These are phyloP conservation scores for Wallemia ichthyophaga DNA, from an alignment of 1,284 basidiomycete genomes.

Conservation along the genomic window DNA sequence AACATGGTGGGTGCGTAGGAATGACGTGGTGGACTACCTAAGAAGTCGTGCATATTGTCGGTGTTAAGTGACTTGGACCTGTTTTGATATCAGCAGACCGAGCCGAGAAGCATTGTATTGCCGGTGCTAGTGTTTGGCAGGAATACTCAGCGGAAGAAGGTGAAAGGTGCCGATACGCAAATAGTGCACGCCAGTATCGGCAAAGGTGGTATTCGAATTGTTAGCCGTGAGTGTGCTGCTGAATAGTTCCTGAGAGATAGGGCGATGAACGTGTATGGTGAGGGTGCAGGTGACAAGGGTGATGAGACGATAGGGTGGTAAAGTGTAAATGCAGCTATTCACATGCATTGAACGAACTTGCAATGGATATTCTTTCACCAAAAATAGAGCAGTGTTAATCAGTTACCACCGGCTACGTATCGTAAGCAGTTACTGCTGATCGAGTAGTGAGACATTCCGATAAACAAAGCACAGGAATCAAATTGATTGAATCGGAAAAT, in stretches of 20 bases:
- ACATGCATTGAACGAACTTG: constrained; percentile 33
- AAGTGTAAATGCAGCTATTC: too few relatives aligned
- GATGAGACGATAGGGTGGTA: too few relatives aligned
- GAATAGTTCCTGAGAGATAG: constrained; percentile 13
- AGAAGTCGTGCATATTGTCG: constrained; percentile 13
- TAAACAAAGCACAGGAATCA: constrained; percentile 16
- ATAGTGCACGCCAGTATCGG: constrained; percentile 21
- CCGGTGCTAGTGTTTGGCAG: constrained; percentile 18
- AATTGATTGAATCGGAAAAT: constrained; percentile 19
- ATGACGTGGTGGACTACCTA: constrained; percentile 5
- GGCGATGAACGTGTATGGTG: constrained; percentile 22
- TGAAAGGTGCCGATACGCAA: constrained; percentile 20
- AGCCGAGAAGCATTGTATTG: constrained; percentile 14
- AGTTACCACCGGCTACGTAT: constrained; percentile 53
- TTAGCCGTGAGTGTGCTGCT: constrained; percentile 13
- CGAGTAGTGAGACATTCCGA: constrained; percentile 13
- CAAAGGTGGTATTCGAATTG: constrained; percentile 20
- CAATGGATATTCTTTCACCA: constrained; percentile 41
- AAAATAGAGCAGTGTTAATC: constrained; percentile 35
- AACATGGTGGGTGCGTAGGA: constrained; percentile 21
- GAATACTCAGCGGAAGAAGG: constrained; percentile 18
- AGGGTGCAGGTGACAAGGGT: constrained; percentile 33
- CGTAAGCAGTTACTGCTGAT: constrained; percentile 16
- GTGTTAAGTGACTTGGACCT: constrained; percentile 14
- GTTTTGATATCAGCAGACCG: constrained; percentile 16